Base-by-base conservation (phyloP, 75 land plant genomes). In the Selaginella moellendorffii region DNA sequence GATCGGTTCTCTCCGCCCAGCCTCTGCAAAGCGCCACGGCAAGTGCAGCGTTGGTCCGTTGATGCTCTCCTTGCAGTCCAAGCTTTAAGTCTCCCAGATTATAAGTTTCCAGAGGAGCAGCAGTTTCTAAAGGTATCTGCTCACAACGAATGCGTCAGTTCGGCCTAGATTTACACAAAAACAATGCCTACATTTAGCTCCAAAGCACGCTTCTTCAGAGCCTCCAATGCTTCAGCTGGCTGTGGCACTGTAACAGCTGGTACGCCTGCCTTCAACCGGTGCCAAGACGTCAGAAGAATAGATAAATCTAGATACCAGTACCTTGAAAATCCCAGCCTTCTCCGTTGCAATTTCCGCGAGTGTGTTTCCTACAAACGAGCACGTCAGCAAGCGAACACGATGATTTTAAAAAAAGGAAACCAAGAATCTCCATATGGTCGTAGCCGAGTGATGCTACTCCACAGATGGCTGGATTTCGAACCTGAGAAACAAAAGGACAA, bases 241-340 rank as follows among this genome's bases (percentile, higher is more conserved):
- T 95, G 99, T n/a, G 85, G 77, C 22, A 80, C 87, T 27, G 98
- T 90, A 67, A 83, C 76, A 12, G 96, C 96, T 29, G 87, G 96
- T 28, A 84, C 85, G 42, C 85, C 85, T 62, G 69, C 67, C 99
- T 95, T 67, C 63, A 83, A 27, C 5, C 5, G n/a, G n/a, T n/a
- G n/a, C n/a, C n/a, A n/a, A n/a, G n/a, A n/a, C n/a, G n/a, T n/a
- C n/a, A n/a, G n/a, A n/a, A n/a, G n/a, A n/a, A n/a, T n/a, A n/a
- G n/a, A n/a, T n/a, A n/a, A n/a, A n/a, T n/a, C n/a, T n/a, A n/a
- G n/a, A n/a, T n/a, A n/a, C n/a, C 46, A 36, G 29, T 61, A 95
- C 99, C 96, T 95, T 95, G 64, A 95, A 82, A 31, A 95, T 95
- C 17, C 99, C 99, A 36, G 99, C 99, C 64, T 95, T 95, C 71